Base-by-base conservation (phyloP, 768 basidiomycete genomes). In the Rhizopogon vinicolor region DNA sequence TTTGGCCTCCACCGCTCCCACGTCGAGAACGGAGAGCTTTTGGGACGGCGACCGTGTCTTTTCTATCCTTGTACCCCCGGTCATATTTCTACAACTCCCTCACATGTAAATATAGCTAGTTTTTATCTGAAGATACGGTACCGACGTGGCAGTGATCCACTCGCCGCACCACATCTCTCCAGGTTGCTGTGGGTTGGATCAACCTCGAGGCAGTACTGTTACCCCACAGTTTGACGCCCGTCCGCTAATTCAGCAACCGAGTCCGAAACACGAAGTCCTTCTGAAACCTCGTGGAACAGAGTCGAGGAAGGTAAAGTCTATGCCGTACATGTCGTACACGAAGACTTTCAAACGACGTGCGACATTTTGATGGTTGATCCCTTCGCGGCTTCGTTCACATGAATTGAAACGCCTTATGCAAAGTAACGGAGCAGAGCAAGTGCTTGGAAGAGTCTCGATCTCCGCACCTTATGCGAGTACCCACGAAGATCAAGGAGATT, bases 401-500 rank as follows among this genome's bases (percentile, higher is more conserved):
- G 45, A 25, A 16, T 49, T 29, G 13, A 40, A 25, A 40, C 46
- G 31, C 33, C 48, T 33, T 58, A 31, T 13, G 51, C 16, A 52
- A 29, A 5, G 29, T 39, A 41, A 41, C 53, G 46, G 52, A 42
- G 53, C 46, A 62, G 53, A 54, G 42, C 46, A 60, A 51, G 40
- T 44, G 44, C 16, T 41, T 58, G 54, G 43, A 57, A 56, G 51
- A 22, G 37, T 31, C 25, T 51, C 12, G 46, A 53, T 60, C 42
- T 51, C 55, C 46, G 52, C 44, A 41, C 37, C 58, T 57, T 42
- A 52, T 55, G 59, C 55, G 56, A 62, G 46, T 56, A 64, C 63
- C 63, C 62, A 63, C 63, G 62, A 61, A 33, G 58, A 51, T 61
- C 62, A 59, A 61, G 60, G 60, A 62, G 19, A 57, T 44, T 42